Base-by-base conservation (phyloP, 768 basidiomycete genomes). In the Mycena metata region DNA sequence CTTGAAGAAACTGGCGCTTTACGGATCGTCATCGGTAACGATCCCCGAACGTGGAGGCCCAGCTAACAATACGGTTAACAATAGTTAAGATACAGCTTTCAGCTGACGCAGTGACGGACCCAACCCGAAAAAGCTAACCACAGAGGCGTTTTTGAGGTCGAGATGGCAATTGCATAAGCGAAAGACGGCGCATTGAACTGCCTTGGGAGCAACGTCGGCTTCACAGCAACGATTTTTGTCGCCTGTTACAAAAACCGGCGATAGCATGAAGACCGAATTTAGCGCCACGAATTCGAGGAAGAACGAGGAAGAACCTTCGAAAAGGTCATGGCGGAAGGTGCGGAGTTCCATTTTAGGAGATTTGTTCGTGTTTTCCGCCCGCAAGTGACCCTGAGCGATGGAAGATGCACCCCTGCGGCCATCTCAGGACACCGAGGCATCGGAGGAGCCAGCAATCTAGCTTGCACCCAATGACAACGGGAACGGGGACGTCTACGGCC, bases 401-500 rank as follows among this genome's bases (percentile, higher is more conserved):
- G 11, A 8, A 43, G 1, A 30, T 30, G 30, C 6, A 30, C 30
- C 30, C 6, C 30, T 30, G 16, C 24, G 42, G 13, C 15, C 50
- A 41, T 24, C 49, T 13, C 9, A n/a, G n/a, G 33, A 39, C 23
- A 30, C 46, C 42, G 57, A 21, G 26, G 45, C 63, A 49, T 36
- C 64, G 56, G 55, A 23, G 60, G 30, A n/a, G n/a, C 26, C 57
- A 24, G 11, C 33, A 43, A 63, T 42, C 51, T 35, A 56, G 50
- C 16, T 46, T 41, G 21, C 60, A 36, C 39, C 64, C 64, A 58
- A 57, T 47, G 42, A 23, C 30, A n/a, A 24, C 30, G 33, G 11
- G 19, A 56, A 56, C 39, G 47, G 52, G 33, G 42, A 59, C n/a
- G 52, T 66, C 65, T 19, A 58, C 57, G 50, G 56, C 26, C 26